phyloP scores from a whole-genome alignment of 805 yeast genomes.

The Wickerhamiella musiphila region DNA sequence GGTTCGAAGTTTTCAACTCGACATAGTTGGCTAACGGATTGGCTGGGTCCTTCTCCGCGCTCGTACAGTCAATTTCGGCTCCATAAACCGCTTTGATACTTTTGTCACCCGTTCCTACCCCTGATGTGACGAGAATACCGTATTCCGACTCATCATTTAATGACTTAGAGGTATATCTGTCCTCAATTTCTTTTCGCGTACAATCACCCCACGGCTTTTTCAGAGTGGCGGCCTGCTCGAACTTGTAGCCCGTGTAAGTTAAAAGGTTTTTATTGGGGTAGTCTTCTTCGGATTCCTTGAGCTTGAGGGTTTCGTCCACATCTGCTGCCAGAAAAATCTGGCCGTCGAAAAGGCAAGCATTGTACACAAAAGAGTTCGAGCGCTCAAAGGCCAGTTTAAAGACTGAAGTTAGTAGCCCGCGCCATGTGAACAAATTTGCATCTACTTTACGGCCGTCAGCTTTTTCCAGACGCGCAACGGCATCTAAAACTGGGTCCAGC shows the following conservation, averaged over 20 bases:
- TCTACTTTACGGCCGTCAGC: slow-evolving; percentile 29
- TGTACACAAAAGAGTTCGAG: slow-evolving; percentile 40
- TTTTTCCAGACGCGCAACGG: slow-evolving; percentile 40
- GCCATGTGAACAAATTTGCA: slow-evolving; percentile 60
- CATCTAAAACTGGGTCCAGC: slow-evolving; percentile 40
- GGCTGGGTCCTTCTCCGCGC: slow-evolving; percentile 43
- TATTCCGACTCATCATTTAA: slow-evolving; percentile 62
- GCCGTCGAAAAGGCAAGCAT: slow-evolving; percentile 48
- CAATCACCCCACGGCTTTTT: slow-evolving; percentile 65
- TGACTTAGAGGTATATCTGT: slow-evolving; percentile 38
- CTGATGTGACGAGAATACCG: slow-evolving; percentile 64
- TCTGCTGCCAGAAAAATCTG: slow-evolving; percentile 28
- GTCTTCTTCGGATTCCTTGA: slow-evolving; percentile 8
- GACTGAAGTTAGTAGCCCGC: slow-evolving; percentile 68
- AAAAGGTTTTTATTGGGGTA: slow-evolving; percentile 13
- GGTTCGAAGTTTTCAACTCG: slow-evolving; percentile 61
- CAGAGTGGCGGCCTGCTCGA: slow-evolving; percentile 63
- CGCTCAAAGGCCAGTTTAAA: slow-evolving; percentile 31
- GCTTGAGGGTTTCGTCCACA: slow-evolving; percentile 10
- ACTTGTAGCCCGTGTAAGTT: slow-evolving; percentile 47
- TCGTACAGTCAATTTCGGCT: slow-evolving; percentile 85
- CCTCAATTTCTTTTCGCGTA: slow-evolving; percentile 49
- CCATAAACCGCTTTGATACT: slow-evolving; percentile 48
- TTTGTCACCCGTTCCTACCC: too few species aligned
- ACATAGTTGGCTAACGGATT: slow-evolving; percentile 51